Evolutionary conservation across 1,284 basidiomycete species (phyloP).

Genomic region (Entoloma clypeatum): DNA sequence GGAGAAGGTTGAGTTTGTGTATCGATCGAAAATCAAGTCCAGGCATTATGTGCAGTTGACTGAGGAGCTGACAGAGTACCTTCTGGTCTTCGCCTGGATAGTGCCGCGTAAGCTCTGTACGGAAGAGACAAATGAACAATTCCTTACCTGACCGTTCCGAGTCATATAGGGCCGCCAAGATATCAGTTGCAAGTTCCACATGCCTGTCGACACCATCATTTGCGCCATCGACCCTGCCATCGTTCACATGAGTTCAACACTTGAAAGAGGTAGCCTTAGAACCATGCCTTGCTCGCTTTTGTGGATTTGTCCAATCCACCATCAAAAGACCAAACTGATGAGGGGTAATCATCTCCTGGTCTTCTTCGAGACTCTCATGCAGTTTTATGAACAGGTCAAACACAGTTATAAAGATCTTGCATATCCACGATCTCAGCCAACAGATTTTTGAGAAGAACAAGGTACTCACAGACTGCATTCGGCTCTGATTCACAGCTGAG

Average conservation of each 20-base stretch:
- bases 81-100: constrained; percentile 75
- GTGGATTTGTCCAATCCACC: constrained; percentile 91
- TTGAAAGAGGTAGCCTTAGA: constrained; percentile 1
- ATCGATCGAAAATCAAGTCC: constrained; percentile 60
- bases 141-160: constrained; percentile 35
- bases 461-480: constrained; percentile 66
- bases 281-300: constrained; percentile 54
- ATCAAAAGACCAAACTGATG: constrained; percentile 82
- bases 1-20: constrained; percentile 59
- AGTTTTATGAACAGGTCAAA: constrained; percentile 68
- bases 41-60: constrained; percentile 74
- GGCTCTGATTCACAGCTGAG: constrained; percentile 72
- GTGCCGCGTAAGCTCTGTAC: constrained; percentile 3
- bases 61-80: constrained; percentile 73
- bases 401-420: constrained; percentile 76
- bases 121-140: constrained; percentile 1
- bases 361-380: constrained; percentile 71
- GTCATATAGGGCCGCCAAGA: constrained; percentile 65
- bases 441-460: neutral
- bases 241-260: neutral
- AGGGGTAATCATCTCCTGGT: constrained; percentile 78
- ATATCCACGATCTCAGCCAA: neutral
- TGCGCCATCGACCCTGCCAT: constrained; percentile 32
- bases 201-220: no score
- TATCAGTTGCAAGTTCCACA: constrained; percentile 72